Base-by-base conservation (phyloP, 2,329 filamentous ascomycete species). In the Rhynchosporium secalis region DNA sequence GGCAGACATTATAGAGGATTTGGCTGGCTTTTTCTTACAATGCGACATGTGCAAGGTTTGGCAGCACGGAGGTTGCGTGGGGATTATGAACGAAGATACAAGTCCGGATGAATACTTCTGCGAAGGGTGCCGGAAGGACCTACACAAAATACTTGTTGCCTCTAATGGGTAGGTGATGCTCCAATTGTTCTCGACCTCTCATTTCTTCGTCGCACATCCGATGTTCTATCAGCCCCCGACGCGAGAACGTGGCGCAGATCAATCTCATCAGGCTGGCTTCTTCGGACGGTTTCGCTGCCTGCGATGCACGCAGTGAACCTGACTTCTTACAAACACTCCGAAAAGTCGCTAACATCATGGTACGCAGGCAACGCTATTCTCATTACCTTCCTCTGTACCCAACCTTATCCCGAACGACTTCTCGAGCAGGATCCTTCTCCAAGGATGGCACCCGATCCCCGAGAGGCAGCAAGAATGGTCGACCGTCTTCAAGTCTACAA, bases 31-130 rank as follows among this genome's bases (percentile, higher is more conserved):
- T 77, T 99, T 97, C 77, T 93, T 99, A 69, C 94, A 98, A 80
- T 99, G 95, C 83, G 95, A 98, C 78, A 83, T 91, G 67, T 99
- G 95, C 81, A 96, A 96, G 75, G 95, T 98, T 66, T 99, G 94
- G 95, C 95, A 99, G 76, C 95, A 99, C 75, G 95, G 95, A 72
- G 94, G 93, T 64, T 99, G 95, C 74, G 94, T 99, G 63, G 94
- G 95, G 64, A 96, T 99, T 72, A 92, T 96, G 79, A 95, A 95
- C 69, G 94, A 96, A 76, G 89, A 91, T 69, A 88, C 90, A 75
- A 94, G 91, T 68, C 95, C 95, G 9, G 94, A 98, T 60, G 93
- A 98, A 76, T 99, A 99, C 79, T 99, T 95, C 74, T 99, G 95
- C 78, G 95, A 99, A 78, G 85, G 92, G 76, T 99, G 95, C 78